Percentiles rank a stretch among this genome's conserved stretches.
These are phyloP conservation scores for Suhomyces prunicola DNA, from an alignment of 805 yeast species.

Conservation along the genomic window DNA sequence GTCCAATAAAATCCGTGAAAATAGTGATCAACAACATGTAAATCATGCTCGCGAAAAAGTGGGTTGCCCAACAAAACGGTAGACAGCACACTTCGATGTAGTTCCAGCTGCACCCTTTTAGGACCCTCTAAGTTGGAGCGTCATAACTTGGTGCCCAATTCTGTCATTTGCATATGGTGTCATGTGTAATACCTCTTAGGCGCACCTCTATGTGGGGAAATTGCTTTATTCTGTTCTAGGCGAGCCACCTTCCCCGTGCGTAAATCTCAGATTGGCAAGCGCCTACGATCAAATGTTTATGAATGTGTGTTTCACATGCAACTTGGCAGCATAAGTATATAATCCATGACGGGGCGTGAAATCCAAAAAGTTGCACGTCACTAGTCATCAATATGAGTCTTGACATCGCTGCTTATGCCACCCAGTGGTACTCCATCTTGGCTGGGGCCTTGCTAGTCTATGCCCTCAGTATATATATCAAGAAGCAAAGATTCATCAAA, in stretches of 20 bases:
- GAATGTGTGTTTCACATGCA: not conserved
- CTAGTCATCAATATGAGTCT: not conserved
- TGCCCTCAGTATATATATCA: conserved; percentile 2
- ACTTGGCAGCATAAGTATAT: not conserved
- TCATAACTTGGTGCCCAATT: not conserved
- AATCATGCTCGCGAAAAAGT: not conserved
- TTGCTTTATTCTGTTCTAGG: not conserved
- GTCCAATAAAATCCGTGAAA: not conserved
- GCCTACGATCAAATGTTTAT: not conserved
- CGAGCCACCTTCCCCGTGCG: not conserved
- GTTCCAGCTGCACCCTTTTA: not conserved
- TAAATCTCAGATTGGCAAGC: not conserved
- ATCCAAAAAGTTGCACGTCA: not conserved
- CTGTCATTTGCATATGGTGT: not conserved
- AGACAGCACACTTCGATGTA: not conserved
- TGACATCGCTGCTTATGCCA: not conserved
- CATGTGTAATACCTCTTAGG: not conserved
- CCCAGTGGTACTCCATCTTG: conserved; percentile 11
- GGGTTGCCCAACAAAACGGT: too few relatives aligned
- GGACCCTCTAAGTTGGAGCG: not conserved
- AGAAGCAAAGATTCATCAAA: conserved; percentile 5
- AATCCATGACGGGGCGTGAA: not conserved
- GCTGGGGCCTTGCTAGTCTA: conserved; percentile 8
- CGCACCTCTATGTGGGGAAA: not conserved
- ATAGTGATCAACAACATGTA: not conserved